Evolutionary conservation across 2,329 filamentous ascomycete genomes (phyloP).

Genomic region (Exophiala alcalophila): DNA sequence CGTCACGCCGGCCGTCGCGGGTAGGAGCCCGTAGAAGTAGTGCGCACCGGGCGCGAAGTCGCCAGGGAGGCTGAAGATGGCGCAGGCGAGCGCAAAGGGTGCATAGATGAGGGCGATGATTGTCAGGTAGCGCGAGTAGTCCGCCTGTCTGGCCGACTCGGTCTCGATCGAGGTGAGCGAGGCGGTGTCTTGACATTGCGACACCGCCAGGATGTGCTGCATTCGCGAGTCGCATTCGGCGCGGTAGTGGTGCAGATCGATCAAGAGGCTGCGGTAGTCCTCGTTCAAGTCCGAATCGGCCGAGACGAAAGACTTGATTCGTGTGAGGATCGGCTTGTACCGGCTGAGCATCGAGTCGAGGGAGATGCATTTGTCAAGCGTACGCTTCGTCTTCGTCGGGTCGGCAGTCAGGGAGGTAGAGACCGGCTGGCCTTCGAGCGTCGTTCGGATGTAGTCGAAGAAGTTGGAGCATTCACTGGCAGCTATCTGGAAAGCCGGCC

Average conservation of each 20-base stretch:
- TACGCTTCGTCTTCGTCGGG: constrained; percentile 17
- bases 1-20: constrained; percentile 22
- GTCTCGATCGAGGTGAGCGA: constrained; percentile 15
- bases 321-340: constrained; percentile 25
- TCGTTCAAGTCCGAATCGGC: constrained; percentile 20
- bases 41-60: constrained; percentile 25
- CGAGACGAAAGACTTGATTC: constrained; percentile 21
- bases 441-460: constrained; percentile 25
- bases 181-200: constrained; percentile 20
- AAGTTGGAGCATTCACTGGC: constrained; percentile 25
- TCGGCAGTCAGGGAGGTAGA: constrained; percentile 18
- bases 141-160: constrained; percentile 21
- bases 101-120: constrained; percentile 26
- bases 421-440: constrained; percentile 21
- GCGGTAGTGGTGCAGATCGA: constrained; percentile 27
- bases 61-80: constrained; percentile 25
- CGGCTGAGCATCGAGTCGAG: constrained; percentile 26
- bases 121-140: constrained; percentile 26
- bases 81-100: constrained; percentile 24
- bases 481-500: constrained; percentile 27
- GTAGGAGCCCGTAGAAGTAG: constrained; percentile 25
- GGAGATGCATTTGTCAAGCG: constrained; percentile 21
- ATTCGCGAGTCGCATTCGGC: constrained; percentile 25
- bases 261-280: constrained; percentile 24
- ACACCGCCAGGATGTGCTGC: constrained; percentile 26